Conservation (phyloP, 2,329 filamentous ascomycete species). For the Sclerotinia borealis region DNA sequence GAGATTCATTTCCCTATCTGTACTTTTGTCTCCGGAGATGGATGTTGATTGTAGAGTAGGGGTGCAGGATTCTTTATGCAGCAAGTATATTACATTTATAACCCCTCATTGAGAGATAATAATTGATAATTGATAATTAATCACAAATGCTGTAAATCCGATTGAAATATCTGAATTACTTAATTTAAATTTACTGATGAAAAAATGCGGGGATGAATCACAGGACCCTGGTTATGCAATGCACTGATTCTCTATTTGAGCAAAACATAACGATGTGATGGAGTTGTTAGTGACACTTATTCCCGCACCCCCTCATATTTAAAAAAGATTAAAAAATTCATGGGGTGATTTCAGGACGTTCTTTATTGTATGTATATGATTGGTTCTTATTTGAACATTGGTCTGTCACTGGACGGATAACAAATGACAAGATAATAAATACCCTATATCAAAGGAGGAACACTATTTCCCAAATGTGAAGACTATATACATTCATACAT, state of each 20-base stretch:
- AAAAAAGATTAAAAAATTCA: not conserved
- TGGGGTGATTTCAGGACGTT: not conserved
- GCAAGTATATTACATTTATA: not conserved
- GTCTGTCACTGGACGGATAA: conserved; percentile 4
- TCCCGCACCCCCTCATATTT: not conserved
- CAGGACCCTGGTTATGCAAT: not conserved
- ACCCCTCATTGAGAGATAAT: not conserved
- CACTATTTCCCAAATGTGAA: not conserved
- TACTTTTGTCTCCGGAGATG: not conserved
- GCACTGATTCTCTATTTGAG: not conserved
- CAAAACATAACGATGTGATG: not conserved
- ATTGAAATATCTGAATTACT: not conserved
- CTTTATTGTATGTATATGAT: not conserved
- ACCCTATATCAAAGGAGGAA: not conserved
- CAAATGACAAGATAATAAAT: not conserved
- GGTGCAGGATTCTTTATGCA: not conserved
- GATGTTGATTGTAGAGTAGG: no score
- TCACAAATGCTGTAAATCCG: not conserved
- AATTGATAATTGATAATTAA: not conserved
- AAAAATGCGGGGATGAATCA: conserved; percentile 1
- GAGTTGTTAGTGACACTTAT: not conserved
- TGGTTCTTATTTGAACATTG: not conserved
- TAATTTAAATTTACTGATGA: not conserved
- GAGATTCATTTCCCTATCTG: not conserved
- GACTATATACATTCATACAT: not conserved